Conservation (phyloP, 768 basidiomycete species). For the Wakefieldia striispora region DNA sequence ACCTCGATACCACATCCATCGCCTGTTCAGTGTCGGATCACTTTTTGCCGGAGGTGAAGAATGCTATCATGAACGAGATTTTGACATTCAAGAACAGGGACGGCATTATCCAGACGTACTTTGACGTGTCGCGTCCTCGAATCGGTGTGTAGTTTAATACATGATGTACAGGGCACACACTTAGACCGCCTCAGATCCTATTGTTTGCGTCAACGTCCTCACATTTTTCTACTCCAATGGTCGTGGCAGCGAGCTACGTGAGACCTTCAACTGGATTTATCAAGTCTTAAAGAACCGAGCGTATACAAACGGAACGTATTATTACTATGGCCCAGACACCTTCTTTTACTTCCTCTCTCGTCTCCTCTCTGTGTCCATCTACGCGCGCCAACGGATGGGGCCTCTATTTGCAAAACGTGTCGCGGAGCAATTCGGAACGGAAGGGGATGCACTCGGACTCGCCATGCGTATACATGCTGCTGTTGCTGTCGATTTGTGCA, state of each 20-base stretch:
- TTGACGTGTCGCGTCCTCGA: slow-evolving; percentile 19
- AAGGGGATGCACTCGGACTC: slow-evolving; percentile 20
- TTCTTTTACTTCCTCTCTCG: slow-evolving; percentile 25
- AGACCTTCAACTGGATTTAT: slow-evolving; percentile 23
- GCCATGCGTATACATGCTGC: slow-evolving; percentile 19
- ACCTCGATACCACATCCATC: slow-evolving; percentile 20
- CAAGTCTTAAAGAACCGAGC: slow-evolving; percentile 22
- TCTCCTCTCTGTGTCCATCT: slow-evolving; percentile 15
- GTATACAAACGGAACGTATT: slow-evolving; percentile 17
- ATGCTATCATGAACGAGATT: slow-evolving; percentile 24
- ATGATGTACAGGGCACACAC: neutral
- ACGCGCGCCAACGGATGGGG: slow-evolving; percentile 13
- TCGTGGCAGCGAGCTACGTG: slow-evolving; percentile 13
- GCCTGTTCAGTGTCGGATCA: slow-evolving; percentile 19
- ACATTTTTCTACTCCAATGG: slow-evolving; percentile 20
- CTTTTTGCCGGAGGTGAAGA: slow-evolving; percentile 10
- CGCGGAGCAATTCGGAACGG: slow-evolving; percentile 11
- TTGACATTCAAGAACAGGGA: slow-evolving; percentile 15
- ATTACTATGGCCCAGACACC: slow-evolving; percentile 16
- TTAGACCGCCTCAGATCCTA: slow-evolving; percentile 6
- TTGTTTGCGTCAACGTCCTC: slow-evolving; percentile 21
- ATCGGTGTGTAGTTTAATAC: slow-evolving; percentile 11
- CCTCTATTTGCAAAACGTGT: slow-evolving; percentile 17
- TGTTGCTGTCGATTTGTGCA: slow-evolving; percentile 5
- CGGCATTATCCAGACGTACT: slow-evolving; percentile 21